Conservation (phyloP, 169 alveolate species). For the Prorocentrum cordatum region DNA sequence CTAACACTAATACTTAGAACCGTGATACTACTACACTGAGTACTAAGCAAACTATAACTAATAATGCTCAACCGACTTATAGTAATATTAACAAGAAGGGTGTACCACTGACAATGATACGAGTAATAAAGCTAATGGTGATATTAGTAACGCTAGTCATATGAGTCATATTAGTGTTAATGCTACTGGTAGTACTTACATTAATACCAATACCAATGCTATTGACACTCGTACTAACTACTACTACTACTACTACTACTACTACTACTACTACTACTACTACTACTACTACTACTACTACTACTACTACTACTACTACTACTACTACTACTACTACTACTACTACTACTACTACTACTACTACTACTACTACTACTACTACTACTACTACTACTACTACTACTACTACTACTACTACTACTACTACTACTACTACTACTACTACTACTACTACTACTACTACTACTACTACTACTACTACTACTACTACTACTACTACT, state of each 20-base stretch:
- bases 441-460: neutral
- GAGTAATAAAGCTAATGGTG: too few species aligned
- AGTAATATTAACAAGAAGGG: too few species aligned
- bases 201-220: too few species aligned
- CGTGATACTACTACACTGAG: too few species aligned
- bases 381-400: neutral
- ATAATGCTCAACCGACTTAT: too few species aligned
- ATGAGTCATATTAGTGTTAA: too few species aligned
- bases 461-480: neutral
- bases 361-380: neutral
- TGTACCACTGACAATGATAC: too few species aligned
- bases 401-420: neutral
- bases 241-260: neutral
- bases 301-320: neutral
- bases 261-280: neutral
- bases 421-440: neutral
- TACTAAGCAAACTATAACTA: too few species aligned
- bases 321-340: neutral
- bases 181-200: too few species aligned
- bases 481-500: neutral
- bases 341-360: neutral
- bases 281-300: neutral
- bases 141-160: too few species aligned
- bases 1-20: too few species aligned
- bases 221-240: neutral